phyloP scores from a whole-genome alignment of 148 eudicot genomes.

The Rhododendron griersonianum region DNA sequence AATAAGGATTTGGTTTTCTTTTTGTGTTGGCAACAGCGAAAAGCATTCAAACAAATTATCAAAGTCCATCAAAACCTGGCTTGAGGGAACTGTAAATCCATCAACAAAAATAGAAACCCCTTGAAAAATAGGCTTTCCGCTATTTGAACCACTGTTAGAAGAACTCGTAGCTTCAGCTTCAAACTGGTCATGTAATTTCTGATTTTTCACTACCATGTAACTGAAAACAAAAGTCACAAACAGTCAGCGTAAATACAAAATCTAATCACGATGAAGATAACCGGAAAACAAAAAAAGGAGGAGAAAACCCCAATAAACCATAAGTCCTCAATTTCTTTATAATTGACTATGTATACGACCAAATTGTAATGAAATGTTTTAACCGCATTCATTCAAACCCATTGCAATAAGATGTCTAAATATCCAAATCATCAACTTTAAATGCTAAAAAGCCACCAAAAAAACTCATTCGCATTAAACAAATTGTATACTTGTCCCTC shows the following conservation, averaged over 20 bases:
- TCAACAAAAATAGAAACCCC: conserved; percentile 92
- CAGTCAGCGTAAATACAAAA: conserved; percentile 11
- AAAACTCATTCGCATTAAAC: too few relatives aligned
- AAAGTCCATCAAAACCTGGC: conserved; percentile 51
- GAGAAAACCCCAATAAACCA: too few relatives aligned
- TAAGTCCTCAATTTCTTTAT: too few relatives aligned
- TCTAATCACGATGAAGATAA: neutral
- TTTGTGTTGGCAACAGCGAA: neutral
- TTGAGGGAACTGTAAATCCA: conserved; percentile 90
- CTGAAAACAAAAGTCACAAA: conserved; percentile 30
- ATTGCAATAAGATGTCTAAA: too few relatives aligned
- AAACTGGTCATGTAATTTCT: conserved; percentile 79
- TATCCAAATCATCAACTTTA: too few relatives aligned
- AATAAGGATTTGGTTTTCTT: neutral
- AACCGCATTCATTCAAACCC: too few relatives aligned
- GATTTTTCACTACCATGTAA: conserved; percentile 91
- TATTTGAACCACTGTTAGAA: conserved; percentile 41
- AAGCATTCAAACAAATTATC: too few relatives aligned
- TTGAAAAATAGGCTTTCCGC: conserved; percentile 54
- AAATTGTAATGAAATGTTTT: too few relatives aligned
- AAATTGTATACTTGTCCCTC: too few relatives aligned
- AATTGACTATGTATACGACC: too few relatives aligned
- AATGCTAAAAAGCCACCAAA: too few relatives aligned
- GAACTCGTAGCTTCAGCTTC: conserved; percentile 83
- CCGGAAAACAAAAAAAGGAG: neutral